Conservation (phyloP, 371 early-diverging fungal species). For the Zopfochytrium polystomum region DNA sequence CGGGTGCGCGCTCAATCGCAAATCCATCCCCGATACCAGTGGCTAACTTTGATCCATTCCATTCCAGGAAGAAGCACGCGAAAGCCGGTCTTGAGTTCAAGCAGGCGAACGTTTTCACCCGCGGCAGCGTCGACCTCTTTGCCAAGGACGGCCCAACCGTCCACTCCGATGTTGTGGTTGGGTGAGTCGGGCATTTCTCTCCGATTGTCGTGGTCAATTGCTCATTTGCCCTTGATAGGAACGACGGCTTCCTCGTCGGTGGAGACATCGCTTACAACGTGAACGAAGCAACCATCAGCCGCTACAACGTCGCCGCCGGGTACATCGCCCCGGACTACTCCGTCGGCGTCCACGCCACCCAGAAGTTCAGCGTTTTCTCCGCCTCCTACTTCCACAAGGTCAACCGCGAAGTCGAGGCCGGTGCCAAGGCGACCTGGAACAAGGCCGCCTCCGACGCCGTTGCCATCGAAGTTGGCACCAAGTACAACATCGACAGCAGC, state of each 20-base stretch:
- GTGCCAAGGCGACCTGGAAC: conserved; percentile 90
- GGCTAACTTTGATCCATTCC: background rate
- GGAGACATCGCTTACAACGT: conserved; percentile 92
- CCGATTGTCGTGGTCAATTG: background rate
- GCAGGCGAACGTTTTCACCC: conserved; percentile 74
- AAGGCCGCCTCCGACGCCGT: conserved; percentile 67
- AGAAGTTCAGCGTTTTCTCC: conserved; percentile 67
- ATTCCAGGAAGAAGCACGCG: conserved; percentile 61
- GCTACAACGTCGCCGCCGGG: conserved; percentile 81
- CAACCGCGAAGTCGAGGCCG: conserved; percentile 84
- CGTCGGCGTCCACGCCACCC: conserved; percentile 76
- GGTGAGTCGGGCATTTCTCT: conserved; percentile 21
- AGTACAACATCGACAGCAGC: conserved; percentile 82
- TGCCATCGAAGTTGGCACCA: conserved; percentile 92
- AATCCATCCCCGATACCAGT: background rate
- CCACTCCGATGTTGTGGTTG: conserved; percentile 68
- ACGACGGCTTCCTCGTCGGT: conserved; percentile 83
- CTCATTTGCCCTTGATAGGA: conserved; percentile 42
- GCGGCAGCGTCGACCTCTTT: conserved; percentile 71
- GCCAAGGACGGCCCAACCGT: conserved; percentile 69
- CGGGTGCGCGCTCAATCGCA: conserved; percentile 32
- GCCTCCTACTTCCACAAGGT: conserved; percentile 96
- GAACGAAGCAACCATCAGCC: conserved; percentile 73
- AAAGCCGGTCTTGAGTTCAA: conserved; percentile 78
- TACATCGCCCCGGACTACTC: conserved; percentile 84